Conservation (phyloP, 306 rosid species). For the Macrotyloma uniflorum region DNA sequence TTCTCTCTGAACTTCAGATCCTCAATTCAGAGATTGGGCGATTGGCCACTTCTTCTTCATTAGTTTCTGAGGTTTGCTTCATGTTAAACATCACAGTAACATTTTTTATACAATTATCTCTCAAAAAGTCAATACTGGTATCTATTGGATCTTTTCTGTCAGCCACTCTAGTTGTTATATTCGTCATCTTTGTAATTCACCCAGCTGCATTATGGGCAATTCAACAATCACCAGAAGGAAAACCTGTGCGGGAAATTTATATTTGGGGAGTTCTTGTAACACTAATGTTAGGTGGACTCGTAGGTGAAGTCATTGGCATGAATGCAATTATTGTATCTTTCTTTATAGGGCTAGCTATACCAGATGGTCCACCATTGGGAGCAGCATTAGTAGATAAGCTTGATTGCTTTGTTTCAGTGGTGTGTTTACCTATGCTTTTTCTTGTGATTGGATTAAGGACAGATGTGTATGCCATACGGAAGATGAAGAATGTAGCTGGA, state of each 20-base stretch:
- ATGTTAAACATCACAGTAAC: constrained; percentile 26
- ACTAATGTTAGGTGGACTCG: constrained; percentile 42
- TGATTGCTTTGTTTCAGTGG: constrained; percentile 56
- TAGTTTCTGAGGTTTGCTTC: constrained; percentile 50
- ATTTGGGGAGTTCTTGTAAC: constrained; percentile 41
- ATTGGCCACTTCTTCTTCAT: constrained; percentile 60
- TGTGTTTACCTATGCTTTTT: constrained; percentile 55
- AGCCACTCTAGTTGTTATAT: constrained; percentile 30
- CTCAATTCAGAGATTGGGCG: constrained; percentile 69
- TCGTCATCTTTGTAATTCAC: constrained; percentile 51
- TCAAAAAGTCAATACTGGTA: constrained; percentile 39
- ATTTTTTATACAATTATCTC: constrained; percentile 36
- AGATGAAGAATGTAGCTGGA: constrained; percentile 40
- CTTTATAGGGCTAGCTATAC: constrained; percentile 63
- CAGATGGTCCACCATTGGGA: constrained; percentile 74
- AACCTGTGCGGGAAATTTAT: constrained; percentile 56
- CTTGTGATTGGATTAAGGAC: constrained; percentile 45
- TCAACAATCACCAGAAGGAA: constrained; percentile 58
- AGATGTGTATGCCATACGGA: constrained; percentile 53
- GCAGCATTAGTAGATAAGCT: constrained; percentile 60
- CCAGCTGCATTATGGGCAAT: constrained; percentile 53
- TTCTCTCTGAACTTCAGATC: constrained; percentile 59
- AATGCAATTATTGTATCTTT: constrained; percentile 45
- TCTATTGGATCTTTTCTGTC: constrained; percentile 42
- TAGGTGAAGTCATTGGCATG: constrained; percentile 58